These are phyloP conservation scores for Amanita polypyramis DNA, from an alignment of 768 basidiomycete genomes.

Conservation along the genomic window DNA sequence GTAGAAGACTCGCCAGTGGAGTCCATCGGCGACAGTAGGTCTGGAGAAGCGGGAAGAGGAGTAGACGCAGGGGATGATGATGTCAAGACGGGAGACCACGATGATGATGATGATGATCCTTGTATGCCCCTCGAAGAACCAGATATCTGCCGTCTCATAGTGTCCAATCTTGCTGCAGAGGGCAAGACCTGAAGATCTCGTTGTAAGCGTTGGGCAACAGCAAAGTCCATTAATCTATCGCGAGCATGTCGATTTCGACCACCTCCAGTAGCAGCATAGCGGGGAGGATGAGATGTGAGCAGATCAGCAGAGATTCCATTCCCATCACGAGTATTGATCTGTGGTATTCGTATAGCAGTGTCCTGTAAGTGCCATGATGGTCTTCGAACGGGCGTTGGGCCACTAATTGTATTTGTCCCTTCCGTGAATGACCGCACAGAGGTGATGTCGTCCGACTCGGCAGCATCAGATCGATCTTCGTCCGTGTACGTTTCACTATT, in stretches of 20 bases:
- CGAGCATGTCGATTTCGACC: not conserved
- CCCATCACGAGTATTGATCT: constrained; percentile 21
- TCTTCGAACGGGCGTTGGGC: constrained; percentile 25
- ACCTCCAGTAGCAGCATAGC: not conserved
- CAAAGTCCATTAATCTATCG: constrained; percentile 23
- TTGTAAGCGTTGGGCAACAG: not conserved
- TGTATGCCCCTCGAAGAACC: constrained; percentile 18
- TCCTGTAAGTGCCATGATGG: constrained; percentile 38
- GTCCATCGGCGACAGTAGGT: constrained; percentile 20
- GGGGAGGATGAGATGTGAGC: not conserved
- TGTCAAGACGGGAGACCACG: constrained; percentile 20
- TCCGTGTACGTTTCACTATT: constrained; percentile 60
- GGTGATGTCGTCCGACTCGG: constrained; percentile 60
- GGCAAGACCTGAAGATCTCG: not conserved
- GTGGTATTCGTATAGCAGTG: constrained; percentile 15
- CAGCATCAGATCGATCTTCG: constrained; percentile 52
- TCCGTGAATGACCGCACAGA: constrained; percentile 60
- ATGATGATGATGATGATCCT: constrained; percentile 21
- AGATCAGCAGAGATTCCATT: not conserved
- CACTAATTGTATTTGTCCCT: constrained; percentile 21
- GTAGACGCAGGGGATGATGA: constrained; percentile 26
- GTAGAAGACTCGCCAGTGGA: constrained; percentile 13
- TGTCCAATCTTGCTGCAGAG: constrained; percentile 24
- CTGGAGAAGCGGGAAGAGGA: constrained; percentile 41
- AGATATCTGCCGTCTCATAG: constrained; percentile 32